Evolutionary conservation across 148 eudicot genomes (phyloP), one percentile per base, ranked within the genome.

Genomic region (Drosera capensis): DNA sequence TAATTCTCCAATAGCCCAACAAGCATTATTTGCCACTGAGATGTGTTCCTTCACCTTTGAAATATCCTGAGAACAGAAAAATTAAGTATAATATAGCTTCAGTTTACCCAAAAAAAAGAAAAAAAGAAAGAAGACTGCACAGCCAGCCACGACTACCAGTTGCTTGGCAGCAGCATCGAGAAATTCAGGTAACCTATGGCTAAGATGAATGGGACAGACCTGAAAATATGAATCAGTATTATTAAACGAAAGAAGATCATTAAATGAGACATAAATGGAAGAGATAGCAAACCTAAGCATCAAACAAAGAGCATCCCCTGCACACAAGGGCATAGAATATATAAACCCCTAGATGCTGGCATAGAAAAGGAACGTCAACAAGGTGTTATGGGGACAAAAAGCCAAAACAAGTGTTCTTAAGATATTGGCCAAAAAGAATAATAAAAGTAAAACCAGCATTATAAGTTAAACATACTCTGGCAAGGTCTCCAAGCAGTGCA

Each of bases 1-100:
- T 55, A 90, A 61, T 72, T 90, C 99, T 37, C 99, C 99, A 53
- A 90, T 71, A 42, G 99, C 99, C 99, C 99, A 90, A 60, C 99
- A 90, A 56, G 99, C 99, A 76, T 90, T 90, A 69, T 90, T 90
- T 62, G 95, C 99, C 37, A 90, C 99, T 39, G 99, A 90, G 34
- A 81, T 57, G 45, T 75, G 59, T 25, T 84, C 99, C 66, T 71
- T 80, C 70, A 90, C 67, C 71, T 76, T 85, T 16, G 82, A 52
- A 19, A 62, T 69, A 35, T 70, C 76, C 95, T 90, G 82, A 23
- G 43, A 36, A 52, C 20, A 23, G 28, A 57, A 39, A 49, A 36
- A 36, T 23, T 15, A 54, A 26, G 7, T 20, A 22, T 46, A 42
- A 40, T 40, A 14, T 49, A 47, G 51, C 35, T 59, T 42, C 46